Conservation (phyloP, 2,329 filamentous ascomycete genomes). For the Apiospora pterosperma region DNA sequence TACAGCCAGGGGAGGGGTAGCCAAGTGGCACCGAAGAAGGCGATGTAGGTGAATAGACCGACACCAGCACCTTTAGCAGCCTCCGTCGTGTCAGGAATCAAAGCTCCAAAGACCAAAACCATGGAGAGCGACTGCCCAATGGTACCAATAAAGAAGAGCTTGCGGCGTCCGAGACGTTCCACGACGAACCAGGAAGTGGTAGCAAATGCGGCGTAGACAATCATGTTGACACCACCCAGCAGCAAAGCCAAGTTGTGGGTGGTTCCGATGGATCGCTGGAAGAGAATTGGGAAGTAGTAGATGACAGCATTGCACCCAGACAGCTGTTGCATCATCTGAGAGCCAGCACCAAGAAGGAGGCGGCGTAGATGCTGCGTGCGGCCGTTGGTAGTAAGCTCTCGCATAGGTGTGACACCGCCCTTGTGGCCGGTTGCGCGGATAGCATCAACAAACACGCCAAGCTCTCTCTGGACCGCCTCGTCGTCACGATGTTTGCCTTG, state of each 20-base stretch:
- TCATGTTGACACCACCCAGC: conserved; percentile 52
- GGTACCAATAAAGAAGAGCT: conserved; percentile 42
- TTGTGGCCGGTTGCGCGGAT: conserved; percentile 27
- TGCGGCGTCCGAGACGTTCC: conserved; percentile 42
- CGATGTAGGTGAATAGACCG: conserved; percentile 67
- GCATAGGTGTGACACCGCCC: conserved; percentile 25
- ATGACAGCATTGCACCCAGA: conserved; percentile 57
- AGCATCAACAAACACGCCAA: conserved; percentile 37
- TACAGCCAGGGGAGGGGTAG: conserved; percentile 61
- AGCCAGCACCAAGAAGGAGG: conserved; percentile 55
- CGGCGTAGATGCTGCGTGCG: conserved; percentile 63
- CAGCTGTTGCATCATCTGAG: conserved; percentile 61
- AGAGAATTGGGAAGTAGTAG: conserved; percentile 60
- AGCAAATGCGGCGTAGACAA: conserved; percentile 60
- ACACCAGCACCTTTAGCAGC: conserved; percentile 66
- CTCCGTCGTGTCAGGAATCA: conserved; percentile 61
- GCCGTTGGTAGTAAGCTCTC: conserved; percentile 54
- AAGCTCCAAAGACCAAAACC: conserved; percentile 58
- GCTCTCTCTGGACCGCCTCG: conserved; percentile 40
- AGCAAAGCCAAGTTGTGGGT: conserved; percentile 45
- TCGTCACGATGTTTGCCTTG: conserved; percentile 47
- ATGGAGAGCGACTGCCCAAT: conserved; percentile 51
- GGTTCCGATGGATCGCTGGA: conserved; percentile 39
- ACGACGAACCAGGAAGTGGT: conserved; percentile 53
- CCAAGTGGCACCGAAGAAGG: conserved; percentile 65